phyloP scores from a whole-genome alignment of 2,329 filamentous ascomycete genomes.

The Clonostachys byssicola region DNA sequence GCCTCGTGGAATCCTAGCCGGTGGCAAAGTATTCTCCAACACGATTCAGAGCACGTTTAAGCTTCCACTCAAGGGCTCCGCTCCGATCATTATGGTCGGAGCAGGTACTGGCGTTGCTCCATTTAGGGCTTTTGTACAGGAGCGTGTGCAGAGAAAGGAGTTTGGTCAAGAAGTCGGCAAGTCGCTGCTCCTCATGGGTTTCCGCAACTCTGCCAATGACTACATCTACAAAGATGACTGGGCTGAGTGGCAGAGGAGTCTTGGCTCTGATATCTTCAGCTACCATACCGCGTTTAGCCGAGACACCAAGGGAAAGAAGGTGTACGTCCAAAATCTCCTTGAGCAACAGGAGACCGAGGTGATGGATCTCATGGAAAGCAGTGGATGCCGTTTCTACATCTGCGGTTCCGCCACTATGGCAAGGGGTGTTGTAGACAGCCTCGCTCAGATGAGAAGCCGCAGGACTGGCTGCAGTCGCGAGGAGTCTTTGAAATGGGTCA shows the following conservation, averaged over 20 bases:
- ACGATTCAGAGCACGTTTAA: slow-evolving; percentile 29
- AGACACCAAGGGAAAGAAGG: slow-evolving; percentile 71
- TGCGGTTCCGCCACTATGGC: slow-evolving; percentile 98
- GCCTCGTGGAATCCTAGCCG: slow-evolving; percentile 73
- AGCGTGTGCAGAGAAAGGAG: slow-evolving; percentile 3
- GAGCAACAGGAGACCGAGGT: slow-evolving; percentile 79
- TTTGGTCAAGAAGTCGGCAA: slow-evolving; percentile 6
- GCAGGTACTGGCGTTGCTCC: slow-evolving; percentile 30
- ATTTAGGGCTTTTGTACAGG: slow-evolving; percentile 9
- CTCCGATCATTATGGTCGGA: slow-evolving; percentile 46
- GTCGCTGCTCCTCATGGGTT: slow-evolving; percentile 10
- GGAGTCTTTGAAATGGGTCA: background rate
- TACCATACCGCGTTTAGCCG: slow-evolving; percentile 89
- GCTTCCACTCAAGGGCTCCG: slow-evolving; percentile 45
- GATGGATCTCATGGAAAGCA: slow-evolving; percentile 79
- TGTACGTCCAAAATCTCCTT: slow-evolving; percentile 93
- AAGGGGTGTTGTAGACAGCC: slow-evolving; percentile 61
- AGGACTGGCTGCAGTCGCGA: background rate
- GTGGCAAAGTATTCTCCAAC: slow-evolving; percentile 24
- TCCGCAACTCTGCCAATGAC: slow-evolving; percentile 2
- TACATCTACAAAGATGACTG: slow-evolving; percentile 1
- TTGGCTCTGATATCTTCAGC: slow-evolving; percentile 80
- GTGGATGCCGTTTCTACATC: slow-evolving; percentile 91
- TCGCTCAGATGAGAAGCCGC: background rate
- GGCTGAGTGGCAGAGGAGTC: slow-evolving; percentile 64